Percentiles rank a stretch among this genome's conserved stretches.
phyloP scores from a whole-genome alignment of 495 filamentous ascomycete species.

The Aspergillus sclerotiicarbonarius region DNA sequence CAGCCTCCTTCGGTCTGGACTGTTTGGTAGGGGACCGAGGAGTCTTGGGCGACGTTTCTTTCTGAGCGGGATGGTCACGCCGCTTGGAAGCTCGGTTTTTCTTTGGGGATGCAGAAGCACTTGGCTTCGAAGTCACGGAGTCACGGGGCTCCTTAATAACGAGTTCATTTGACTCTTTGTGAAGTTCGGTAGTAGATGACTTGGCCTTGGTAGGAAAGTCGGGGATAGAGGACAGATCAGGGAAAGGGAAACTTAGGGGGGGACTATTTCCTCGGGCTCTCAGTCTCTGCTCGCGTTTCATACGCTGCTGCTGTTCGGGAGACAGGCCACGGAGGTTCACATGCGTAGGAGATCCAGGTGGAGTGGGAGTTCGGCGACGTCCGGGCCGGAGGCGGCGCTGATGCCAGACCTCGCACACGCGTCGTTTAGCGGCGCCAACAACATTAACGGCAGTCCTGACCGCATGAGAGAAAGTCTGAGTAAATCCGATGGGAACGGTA shows the following conservation, averaged over 20 bases:
- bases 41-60: not conserved
- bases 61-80: not conserved
- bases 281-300: conserved; percentile 4
- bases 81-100: not conserved
- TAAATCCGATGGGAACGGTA: conserved; percentile 1
- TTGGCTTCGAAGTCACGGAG: not conserved
- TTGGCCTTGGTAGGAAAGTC: not conserved
- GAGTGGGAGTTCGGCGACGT: conserved; percentile 10
- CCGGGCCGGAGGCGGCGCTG: not conserved
- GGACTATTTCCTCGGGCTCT: not conserved
- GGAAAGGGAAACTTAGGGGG: conserved; percentile 14
- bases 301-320: conserved; percentile 14
- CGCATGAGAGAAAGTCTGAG: conserved; percentile 9
- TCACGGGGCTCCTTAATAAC: not conserved
- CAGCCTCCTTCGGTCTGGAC: not conserved
- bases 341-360: conserved; percentile 16
- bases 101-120: not conserved
- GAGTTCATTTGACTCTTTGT: not conserved
- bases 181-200: not conserved
- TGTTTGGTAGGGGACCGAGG: not conserved
- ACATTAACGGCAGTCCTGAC: conserved; percentile 8
- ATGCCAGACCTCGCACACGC: conserved; percentile 3
- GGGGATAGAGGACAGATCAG: not conserved
- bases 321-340: not conserved
- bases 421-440: conserved; percentile 10